These are phyloP conservation scores for Talaromyces marneffei DNA, from an alignment of 2,329 filamentous ascomycete genomes.

Conservation along the genomic window DNA sequence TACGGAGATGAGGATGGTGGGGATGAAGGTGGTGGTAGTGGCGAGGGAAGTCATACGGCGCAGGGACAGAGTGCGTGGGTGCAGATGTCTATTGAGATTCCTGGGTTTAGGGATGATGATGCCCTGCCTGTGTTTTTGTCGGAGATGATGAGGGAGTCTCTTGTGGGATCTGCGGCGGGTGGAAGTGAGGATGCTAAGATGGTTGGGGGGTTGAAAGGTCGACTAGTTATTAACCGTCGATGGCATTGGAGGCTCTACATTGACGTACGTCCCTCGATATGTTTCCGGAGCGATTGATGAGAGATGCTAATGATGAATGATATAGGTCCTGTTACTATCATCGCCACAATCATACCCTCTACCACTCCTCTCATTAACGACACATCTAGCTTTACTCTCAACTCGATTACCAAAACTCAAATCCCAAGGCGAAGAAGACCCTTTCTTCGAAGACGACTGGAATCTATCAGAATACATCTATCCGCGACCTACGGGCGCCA, in stretches of 20 bases:
- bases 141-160: constrained; percentile 80
- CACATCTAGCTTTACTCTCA: constrained; percentile 84
- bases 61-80: constrained; percentile 65
- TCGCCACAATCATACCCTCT: constrained; percentile 88
- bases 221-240: constrained; percentile 77
- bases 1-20: constrained; percentile 19
- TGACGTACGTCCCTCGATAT: constrained; percentile 59
- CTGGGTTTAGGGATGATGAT: constrained; percentile 86
- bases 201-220: constrained; percentile 62
- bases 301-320: constrained; percentile 5
- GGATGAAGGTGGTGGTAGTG: constrained; percentile 20
- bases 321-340: constrained; percentile 84
- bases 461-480: constrained; percentile 75
- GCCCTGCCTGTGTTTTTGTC: constrained; percentile 78
- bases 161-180: constrained; percentile 62
- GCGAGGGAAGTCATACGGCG: constrained; percentile 20
- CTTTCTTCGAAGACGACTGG: constrained; percentile 98
- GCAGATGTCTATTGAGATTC: constrained; percentile 86
- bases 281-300: neutral
- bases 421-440: constrained; percentile 89
- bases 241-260: constrained; percentile 97
- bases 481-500: constrained; percentile 39
- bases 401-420: constrained; percentile 78
- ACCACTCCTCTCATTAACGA: constrained; percentile 84
- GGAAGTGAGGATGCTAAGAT: constrained; percentile 64